Conservation (phyloP, 1,139 yeast species). For the Kurtzmaniella natalensis region DNA sequence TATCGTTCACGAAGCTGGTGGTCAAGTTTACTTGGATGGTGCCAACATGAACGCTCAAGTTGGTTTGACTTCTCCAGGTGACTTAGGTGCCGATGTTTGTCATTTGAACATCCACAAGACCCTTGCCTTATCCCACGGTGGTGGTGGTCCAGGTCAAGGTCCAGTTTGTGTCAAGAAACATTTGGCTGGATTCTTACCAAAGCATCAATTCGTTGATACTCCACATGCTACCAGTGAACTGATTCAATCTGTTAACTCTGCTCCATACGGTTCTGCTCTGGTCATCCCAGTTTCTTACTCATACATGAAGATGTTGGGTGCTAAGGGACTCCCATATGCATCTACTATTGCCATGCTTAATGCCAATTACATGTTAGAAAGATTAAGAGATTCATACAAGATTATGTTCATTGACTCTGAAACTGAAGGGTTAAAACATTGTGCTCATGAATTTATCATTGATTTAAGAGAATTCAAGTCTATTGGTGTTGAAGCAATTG, state of each 20-base stretch:
- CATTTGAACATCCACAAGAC: conserved; percentile 96
- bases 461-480: conserved; percentile 84
- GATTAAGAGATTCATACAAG: conserved; percentile 64
- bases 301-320: conserved; percentile 91
- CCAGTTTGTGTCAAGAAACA: conserved; percentile 92
- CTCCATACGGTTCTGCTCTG: conserved; percentile 94
- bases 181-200: conserved; percentile 78
- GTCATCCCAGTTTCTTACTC: conserved; percentile 92
- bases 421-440: conserved; percentile 60
- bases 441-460: conserved; percentile 95
- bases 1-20: conserved; percentile 79
- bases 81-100: conserved; percentile 97
- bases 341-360: conserved; percentile 88
- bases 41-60: conserved; percentile 99
- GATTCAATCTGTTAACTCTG: conserved; percentile 80
- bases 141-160: conserved; percentile 99
- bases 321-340: conserved; percentile 75
- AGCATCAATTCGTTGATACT: conserved; percentile 61
- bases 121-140: conserved; percentile 97
- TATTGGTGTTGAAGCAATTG: conserved; percentile 87
- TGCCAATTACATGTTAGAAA: conserved; percentile 91
- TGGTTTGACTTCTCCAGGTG: conserved; percentile 96
- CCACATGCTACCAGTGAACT: conserved; percentile 53
- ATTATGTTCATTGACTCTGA: conserved; percentile 65
- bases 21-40: conserved; percentile 96